These are phyloP conservation scores for Penicillium sp. DNA, from an alignment of 2,329 filamentous ascomycete genomes.

Conservation along the genomic window DNA sequence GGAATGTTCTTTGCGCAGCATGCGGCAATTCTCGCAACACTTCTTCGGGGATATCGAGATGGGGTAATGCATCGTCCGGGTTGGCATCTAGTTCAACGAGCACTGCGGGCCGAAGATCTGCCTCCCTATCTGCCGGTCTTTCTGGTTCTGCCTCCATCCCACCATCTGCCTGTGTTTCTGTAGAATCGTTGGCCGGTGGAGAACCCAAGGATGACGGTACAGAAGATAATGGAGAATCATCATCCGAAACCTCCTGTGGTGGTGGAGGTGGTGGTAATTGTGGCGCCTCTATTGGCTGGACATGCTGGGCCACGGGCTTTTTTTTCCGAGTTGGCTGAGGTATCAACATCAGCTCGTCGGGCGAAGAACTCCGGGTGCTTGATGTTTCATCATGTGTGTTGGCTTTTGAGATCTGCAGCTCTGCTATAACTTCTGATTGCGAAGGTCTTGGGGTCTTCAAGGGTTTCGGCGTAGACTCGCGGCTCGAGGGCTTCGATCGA, in stretches of 20 bases:
- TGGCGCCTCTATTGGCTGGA: slow-evolving; percentile 2
- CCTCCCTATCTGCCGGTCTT: background rate
- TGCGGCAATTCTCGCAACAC: slow-evolving; percentile 28
- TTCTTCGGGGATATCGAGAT: slow-evolving; percentile 31
- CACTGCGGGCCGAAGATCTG: background rate
- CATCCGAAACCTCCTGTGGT: slow-evolving; percentile 13
- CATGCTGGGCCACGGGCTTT: slow-evolving; percentile 4
- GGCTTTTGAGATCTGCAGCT: background rate
- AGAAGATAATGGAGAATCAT: slow-evolving; percentile 41
- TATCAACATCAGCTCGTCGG: slow-evolving; percentile 40
- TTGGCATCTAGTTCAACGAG: slow-evolving; percentile 2
- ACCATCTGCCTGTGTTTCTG: background rate
- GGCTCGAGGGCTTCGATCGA: slow-evolving; percentile 5
- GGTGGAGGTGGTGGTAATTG: background rate
- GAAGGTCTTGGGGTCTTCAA: background rate
- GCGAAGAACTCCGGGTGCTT: slow-evolving; percentile 31
- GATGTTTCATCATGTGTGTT: background rate
- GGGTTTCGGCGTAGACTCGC: slow-evolving; percentile 9
- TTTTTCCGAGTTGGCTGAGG: slow-evolving; percentile 20
- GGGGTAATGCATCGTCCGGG: slow-evolving; percentile 19
- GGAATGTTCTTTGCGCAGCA: slow-evolving; percentile 37
- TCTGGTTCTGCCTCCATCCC: background rate
- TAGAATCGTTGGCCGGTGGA: background rate
- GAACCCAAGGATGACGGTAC: slow-evolving; percentile 34
- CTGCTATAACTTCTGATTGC: background rate